Evolutionary conservation across 2,329 filamentous ascomycete species (phyloP).

Genomic region (Trichophyton benhamiae): DNA sequence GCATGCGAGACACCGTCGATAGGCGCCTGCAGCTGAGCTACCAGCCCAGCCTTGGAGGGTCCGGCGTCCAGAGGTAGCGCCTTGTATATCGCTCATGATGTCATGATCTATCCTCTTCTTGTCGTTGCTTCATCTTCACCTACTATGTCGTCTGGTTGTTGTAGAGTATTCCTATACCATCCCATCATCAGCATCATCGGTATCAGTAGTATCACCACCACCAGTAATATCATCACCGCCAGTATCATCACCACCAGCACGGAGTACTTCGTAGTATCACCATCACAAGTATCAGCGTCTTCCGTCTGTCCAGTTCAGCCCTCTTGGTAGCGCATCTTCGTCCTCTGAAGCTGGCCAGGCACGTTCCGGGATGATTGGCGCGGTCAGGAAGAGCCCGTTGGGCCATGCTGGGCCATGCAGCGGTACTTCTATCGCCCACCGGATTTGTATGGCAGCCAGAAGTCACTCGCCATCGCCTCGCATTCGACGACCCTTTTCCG

Average conservation of each 20-base stretch:
- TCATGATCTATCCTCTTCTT: not conserved
- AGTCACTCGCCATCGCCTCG: not conserved
- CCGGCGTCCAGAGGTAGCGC: not conserved
- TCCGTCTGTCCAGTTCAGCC: no score
- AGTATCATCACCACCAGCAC: no score
- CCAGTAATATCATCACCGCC: no score
- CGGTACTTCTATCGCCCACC: not conserved
- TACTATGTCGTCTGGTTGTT: no score
- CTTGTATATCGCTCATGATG: not conserved
- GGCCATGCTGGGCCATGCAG: not conserved
- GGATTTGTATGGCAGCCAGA: not conserved
- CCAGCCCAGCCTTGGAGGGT: not conserved
- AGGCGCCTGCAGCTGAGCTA: not conserved
- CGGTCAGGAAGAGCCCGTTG: not conserved
- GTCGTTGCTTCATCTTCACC: not conserved
- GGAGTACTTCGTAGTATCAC: no score
- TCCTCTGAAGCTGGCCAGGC: not conserved
- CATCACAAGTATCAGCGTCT: no score
- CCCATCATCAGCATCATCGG: no score
- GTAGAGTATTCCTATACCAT: no score
- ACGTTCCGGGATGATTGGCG: slow-evolving; percentile 7
- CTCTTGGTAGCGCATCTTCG: no score
- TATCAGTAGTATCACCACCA: no score
- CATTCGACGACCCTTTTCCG: not conserved
- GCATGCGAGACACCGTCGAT: not conserved